Evolutionary conservation across 2,329 filamentous ascomycete genomes (phyloP).

Genomic region (Cladosporium phlei): DNA sequence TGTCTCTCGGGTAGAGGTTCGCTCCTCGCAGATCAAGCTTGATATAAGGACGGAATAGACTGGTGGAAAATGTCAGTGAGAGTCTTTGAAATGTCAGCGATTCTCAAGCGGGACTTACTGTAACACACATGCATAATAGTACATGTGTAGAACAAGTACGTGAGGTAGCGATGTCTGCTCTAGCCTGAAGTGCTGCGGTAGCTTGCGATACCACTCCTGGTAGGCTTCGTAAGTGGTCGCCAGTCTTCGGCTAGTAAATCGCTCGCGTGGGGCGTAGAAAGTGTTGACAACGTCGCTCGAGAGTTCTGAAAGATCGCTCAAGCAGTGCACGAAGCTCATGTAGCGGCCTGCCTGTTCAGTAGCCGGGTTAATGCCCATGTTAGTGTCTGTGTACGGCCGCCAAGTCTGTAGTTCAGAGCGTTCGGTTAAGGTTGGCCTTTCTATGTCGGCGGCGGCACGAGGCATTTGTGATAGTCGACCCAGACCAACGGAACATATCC

Average conservation of each 20-base stretch:
- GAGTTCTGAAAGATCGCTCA: slow-evolving; percentile 68
- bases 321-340: slow-evolving; percentile 44
- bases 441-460: slow-evolving; percentile 45
- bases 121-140: slow-evolving; percentile 32
- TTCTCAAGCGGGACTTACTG: slow-evolving; percentile 54
- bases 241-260: slow-evolving; percentile 59
- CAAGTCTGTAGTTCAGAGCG: slow-evolving; percentile 32
- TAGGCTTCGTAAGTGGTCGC: slow-evolving; percentile 64
- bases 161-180: slow-evolving; percentile 68
- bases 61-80: slow-evolving; percentile 51
- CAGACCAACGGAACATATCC: slow-evolving; percentile 43
- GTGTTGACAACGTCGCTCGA: slow-evolving; percentile 67
- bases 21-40: slow-evolving; percentile 57
- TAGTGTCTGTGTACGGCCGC: slow-evolving; percentile 34
- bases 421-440: slow-evolving; percentile 37
- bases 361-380: slow-evolving; percentile 49
- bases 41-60: slow-evolving; percentile 68
- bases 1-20: slow-evolving; percentile 58
- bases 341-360: slow-evolving; percentile 62
- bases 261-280: slow-evolving; percentile 65
- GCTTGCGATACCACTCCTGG: slow-evolving; percentile 64
- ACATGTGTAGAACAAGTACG: slow-evolving; percentile 57
- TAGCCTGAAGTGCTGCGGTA: slow-evolving; percentile 60
- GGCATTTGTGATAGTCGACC: slow-evolving; percentile 47
- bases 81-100: background rate